A percentile compares a stretch with the other conserved stretches of the same genome.
Conservation (phyloP, 768 basidiomycete genomes). For the Termitomyces sp. region DNA sequence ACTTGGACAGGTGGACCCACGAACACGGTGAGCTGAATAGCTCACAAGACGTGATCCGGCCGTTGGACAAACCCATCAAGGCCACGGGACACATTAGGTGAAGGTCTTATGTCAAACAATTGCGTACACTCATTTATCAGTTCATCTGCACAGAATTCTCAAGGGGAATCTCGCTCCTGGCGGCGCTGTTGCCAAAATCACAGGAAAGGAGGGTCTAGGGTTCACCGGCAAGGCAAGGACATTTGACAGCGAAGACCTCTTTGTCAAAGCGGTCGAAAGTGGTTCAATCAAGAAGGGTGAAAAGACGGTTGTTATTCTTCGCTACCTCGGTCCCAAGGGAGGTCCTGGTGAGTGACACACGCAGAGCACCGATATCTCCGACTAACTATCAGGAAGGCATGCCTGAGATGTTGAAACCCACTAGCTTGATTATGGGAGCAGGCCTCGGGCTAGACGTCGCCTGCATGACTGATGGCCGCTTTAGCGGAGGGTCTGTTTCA, state of each 20-base stretch:
- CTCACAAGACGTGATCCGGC: constrained; percentile 82
- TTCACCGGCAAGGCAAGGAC: constrained; percentile 91
- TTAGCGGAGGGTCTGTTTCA: constrained; percentile 86
- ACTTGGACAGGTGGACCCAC: constrained; percentile 84
- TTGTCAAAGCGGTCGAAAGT: constrained; percentile 81
- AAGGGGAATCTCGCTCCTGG: constrained; percentile 91
- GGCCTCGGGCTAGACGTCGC: constrained; percentile 95
- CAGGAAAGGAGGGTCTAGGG: constrained; percentile 87
- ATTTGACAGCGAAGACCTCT: constrained; percentile 88
- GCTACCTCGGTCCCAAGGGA: constrained; percentile 95
- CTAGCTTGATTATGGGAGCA: constrained; percentile 97
- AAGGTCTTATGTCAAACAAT: constrained; percentile 11
- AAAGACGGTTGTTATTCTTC: constrained; percentile 92
- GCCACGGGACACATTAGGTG: constrained; percentile 85
- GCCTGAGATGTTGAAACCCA: constrained; percentile 99
- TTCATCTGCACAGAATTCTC: constrained; percentile 55
- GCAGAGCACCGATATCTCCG: constrained; percentile 9
- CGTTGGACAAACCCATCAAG: constrained; percentile 85
- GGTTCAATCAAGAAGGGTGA: constrained; percentile 90
- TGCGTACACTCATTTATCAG: constrained; percentile 8
- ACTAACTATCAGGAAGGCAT: constrained; percentile 54
- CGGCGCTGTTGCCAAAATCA: constrained; percentile 95
- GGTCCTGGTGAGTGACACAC: constrained; percentile 75
- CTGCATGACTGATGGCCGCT: constrained; percentile 95
- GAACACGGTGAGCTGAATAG: constrained; percentile 70